These are phyloP conservation scores for Xylariaceae sp. DNA, from an alignment of 2,329 filamentous ascomycete species.

Conservation along the genomic window DNA sequence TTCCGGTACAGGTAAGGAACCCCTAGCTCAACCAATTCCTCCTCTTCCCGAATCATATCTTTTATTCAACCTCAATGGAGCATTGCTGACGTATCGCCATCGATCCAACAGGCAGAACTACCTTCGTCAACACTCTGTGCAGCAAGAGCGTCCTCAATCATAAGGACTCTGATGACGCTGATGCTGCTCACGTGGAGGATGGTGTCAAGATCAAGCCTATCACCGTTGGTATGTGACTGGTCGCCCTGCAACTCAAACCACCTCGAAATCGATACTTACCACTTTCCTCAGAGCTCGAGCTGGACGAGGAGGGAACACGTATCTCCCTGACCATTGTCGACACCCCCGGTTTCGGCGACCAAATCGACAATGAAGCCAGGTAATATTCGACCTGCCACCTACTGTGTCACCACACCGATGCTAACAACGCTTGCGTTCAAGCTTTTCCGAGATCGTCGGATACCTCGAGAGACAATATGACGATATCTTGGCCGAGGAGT, in stretches of 20 bases:
- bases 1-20: conserved; percentile 84
- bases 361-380: conserved; percentile 99
- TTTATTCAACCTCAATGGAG: conserved; percentile 2
- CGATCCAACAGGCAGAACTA: conserved; percentile 73
- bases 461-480: conserved; percentile 99
- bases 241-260: background rate
- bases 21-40: conserved; percentile 9
- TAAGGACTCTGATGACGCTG: conserved; percentile 90
- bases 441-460: conserved; percentile 95
- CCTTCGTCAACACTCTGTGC: conserved; percentile 99
- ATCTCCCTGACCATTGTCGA: conserved; percentile 98
- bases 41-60: conserved; percentile 2
- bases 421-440: conserved; percentile 35
- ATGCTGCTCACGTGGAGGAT: conserved; percentile 87
- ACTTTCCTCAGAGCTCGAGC: conserved; percentile 68
- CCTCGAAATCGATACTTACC: conserved; percentile 24
- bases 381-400: conserved; percentile 39
- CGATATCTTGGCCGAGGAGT: conserved; percentile 98
- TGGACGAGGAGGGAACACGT: conserved; percentile 97
- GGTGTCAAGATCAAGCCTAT: conserved; percentile 98
- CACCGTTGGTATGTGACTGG: conserved; percentile 74
- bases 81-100: conserved; percentile 2
- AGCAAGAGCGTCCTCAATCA: conserved; percentile 86
- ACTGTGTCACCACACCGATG: background rate
- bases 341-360: conserved; percentile 96